Evolutionary conservation across 169 alveolate species (phyloP), one percentile per base, ranked within the genome.

Genomic region (Ichthyophthirius multifiliis): DNA sequence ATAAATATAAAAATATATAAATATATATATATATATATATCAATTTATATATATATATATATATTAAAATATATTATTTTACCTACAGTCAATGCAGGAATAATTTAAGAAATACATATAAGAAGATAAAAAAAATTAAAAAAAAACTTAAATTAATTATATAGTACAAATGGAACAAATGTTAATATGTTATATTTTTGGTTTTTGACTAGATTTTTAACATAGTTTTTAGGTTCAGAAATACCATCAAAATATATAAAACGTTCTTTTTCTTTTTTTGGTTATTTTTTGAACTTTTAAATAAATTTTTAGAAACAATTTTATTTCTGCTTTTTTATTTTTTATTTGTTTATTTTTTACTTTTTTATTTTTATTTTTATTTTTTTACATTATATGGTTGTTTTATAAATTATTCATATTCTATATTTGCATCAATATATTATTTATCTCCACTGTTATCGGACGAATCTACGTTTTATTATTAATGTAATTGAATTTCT

Each of bases 101-200:
- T 74, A 73, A 91, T 86, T 76, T 91, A 85, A 23, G 93, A 85
- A n/a, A 91, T 39, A 18, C 94, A 82, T 46, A 91, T 83, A 9
- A 82, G 3, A 31, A 91, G 75, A 67, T 85, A 91, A 44, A 91
- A 87, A 15, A 84, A 80, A 83, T 91, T 91, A 74, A 90, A 88
- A 80, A 91, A 91, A 62, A 85, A 89, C 71, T 82, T 87, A 73
- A 91, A 91, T 64, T 91, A 84, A 74, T 91, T 83, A 74, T 45
- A 85, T 27, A 91, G 88, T 5, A 91, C 95, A 12, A 86, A 43
- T n/a, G 95, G 95, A 30, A 88, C 48, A 74, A 91, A 91, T n/a
- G 86, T 63, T 27, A 91, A 55, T 13, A 88, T 39, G 37, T 85
- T 85, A 74, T 91, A 91, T 74, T 91, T 91, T 63, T 86, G 47